Conservation (phyloP, 495 filamentous ascomycete species). For the Hapsidospora chrysogenum region DNA sequence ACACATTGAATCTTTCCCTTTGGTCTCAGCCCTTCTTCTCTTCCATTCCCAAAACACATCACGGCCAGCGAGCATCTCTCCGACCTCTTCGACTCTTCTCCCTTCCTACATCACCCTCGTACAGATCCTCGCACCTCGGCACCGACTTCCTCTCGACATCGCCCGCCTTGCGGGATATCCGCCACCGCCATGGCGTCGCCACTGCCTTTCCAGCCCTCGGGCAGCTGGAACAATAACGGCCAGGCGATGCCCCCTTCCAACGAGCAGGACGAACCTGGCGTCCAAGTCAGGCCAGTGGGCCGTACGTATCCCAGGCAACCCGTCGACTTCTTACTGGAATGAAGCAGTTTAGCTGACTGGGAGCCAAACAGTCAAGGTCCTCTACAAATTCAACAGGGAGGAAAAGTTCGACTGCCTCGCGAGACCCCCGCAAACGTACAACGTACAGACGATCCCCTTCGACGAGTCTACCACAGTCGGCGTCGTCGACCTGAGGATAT, state of each 20-base stretch:
- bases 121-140: too few relatives aligned
- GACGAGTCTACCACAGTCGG: constrained; percentile 63
- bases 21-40: too few relatives aligned
- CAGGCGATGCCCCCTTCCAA: constrained; percentile 37
- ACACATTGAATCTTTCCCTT: too few relatives aligned
- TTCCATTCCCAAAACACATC: too few relatives aligned
- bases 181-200: constrained; percentile 3
- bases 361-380: constrained; percentile 63
- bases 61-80: too few relatives aligned
- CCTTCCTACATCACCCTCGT: too few relatives aligned
- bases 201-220: background rate
- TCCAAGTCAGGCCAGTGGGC: constrained; percentile 33
- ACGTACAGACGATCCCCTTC: constrained; percentile 61
- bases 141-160: too few relatives aligned
- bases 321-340: too few relatives aligned
- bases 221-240: constrained; percentile 4
- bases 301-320: constrained; percentile 23
- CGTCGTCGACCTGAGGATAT: constrained; percentile 77
- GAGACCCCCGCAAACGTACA: constrained; percentile 65
- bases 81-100: too few relatives aligned
- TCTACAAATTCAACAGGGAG: constrained; percentile 89
- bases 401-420: constrained; percentile 84
- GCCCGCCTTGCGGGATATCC: background rate
- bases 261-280: constrained; percentile 23
- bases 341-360: too few relatives aligned